Evolutionary conservation across 1,284 basidiomycete genomes (phyloP), one percentile per base, ranked within the genome.

Genomic region (Ceratobasidium sp.): DNA sequence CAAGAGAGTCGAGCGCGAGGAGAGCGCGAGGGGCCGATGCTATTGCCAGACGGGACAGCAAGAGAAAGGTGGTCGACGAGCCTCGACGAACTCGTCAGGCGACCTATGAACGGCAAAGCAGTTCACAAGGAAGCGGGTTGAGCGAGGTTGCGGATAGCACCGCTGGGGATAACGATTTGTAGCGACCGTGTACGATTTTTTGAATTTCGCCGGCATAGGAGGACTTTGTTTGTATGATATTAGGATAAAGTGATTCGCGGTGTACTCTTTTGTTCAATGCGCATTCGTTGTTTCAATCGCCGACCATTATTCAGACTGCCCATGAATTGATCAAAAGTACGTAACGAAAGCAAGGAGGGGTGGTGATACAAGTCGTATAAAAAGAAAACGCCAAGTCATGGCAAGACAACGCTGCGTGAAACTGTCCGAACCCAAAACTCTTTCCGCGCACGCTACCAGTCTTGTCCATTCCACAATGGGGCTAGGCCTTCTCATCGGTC

Each of bases 401-500:
- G 47, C 62, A 65, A 65, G 62, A 49, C 62, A 50, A 49, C 43
- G 43, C 25, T 29, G 31, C 12, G 25, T 50, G 58, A 49, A 49
- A 7, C 7, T 49, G 57, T 60, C 57, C 57, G 34, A 40, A 40
- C 7, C 38, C 38, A 40, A 40, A 7, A 17, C 38, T 40, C 38
- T 40, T 40, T 40, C 7, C 38, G 38, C 38, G 38, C 38, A 40
- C 38, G 17, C 38, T 7, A 40, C 38, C 38, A 40, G 38, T 40
- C 38, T 40, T 40, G 17, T 17, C 17, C 7, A 40, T 40, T 17
- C 38, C 17, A 17, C 38, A 7, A n/a, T 32, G 45, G 58, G 45
- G 58, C 34, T 43, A 68, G 29, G 65, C 71, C 45, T 40, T 52
- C 22, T 38, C 85, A 70, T 78, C 81, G 75, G 80, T 85, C 69